A percentile compares a stretch with the other conserved stretches of the same genome.
phyloP scores from a whole-genome alignment of 768 basidiomycete genomes.

The Pleurotus citrinopileatus region DNA sequence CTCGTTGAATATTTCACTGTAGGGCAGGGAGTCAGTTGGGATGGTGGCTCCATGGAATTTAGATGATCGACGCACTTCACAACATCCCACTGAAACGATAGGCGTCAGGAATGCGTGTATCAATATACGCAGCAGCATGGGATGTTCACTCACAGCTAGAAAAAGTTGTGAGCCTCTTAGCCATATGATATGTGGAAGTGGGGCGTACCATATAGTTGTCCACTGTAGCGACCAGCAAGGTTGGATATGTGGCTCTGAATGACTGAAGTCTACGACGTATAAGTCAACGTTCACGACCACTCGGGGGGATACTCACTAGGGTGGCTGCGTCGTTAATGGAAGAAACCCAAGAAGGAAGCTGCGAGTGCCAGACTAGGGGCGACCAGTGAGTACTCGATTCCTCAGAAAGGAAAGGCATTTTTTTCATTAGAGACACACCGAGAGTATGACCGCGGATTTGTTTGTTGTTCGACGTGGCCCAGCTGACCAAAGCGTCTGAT shows the following conservation, averaged over 20 bases:
- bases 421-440: conserved; percentile 25
- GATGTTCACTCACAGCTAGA: conserved; percentile 15
- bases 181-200: not conserved
- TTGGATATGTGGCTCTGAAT: conserved; percentile 45
- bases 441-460: conserved; percentile 40
- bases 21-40: conserved; percentile 18
- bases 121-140: not conserved
- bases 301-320: conserved; percentile 22
- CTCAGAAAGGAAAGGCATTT: not conserved
- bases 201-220: conserved; percentile 38
- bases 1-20: conserved; percentile 49
- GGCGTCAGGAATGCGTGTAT: not conserved
- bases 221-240: conserved; percentile 42
- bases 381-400: not conserved
- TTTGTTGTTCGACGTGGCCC: conserved; percentile 38
- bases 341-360: conserved; percentile 43
- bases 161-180: not conserved
- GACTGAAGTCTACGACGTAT: conserved; percentile 30
- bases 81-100: conserved; percentile 36
- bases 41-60: not conserved
- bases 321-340: conserved; percentile 32
- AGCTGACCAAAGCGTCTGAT: conserved; percentile 36
- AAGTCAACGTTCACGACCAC: too few relatives aligned
- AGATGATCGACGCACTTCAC: conserved; percentile 30
- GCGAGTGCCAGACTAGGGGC: conserved; percentile 26